phyloP scores from a whole-genome alignment of 495 filamentous ascomycete species.

The Aspergillus conjunctus region DNA sequence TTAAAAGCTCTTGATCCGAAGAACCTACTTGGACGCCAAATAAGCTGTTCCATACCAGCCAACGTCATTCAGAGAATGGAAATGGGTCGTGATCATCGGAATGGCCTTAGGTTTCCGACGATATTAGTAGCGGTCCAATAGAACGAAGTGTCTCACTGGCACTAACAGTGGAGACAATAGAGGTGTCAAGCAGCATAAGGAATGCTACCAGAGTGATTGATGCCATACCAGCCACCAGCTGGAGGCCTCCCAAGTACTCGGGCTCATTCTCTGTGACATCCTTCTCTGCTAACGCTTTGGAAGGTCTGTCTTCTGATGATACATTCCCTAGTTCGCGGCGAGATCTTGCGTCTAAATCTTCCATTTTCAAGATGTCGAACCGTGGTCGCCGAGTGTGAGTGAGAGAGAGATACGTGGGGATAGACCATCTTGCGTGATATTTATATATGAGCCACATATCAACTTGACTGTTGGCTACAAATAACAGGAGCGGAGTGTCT shows the following conservation, averaged over 20 bases:
- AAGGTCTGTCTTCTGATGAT: too few relatives aligned
- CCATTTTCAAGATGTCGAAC: too few relatives aligned
- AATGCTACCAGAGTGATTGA: neutral
- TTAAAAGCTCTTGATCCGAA: neutral
- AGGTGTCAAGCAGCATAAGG: neutral
- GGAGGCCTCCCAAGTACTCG: neutral
- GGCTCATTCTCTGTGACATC: neutral
- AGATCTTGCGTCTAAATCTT: too few relatives aligned
- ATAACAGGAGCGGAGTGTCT: too few relatives aligned
- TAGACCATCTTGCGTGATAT: too few relatives aligned
- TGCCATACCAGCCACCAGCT: neutral
- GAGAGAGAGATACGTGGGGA: too few relatives aligned
- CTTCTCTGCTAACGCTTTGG: too few relatives aligned
- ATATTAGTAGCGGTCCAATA: neutral
- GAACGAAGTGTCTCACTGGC: neutral
- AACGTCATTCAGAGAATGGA: neutral
- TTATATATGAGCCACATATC: too few relatives aligned
- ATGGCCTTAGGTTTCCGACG: neutral
- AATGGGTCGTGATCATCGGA: neutral
- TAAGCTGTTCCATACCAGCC: conserved; percentile 15
- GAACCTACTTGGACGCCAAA: neutral
- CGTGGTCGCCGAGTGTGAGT: too few relatives aligned
- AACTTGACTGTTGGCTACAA: too few relatives aligned
- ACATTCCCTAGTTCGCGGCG: too few relatives aligned
- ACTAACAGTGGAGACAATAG: neutral